Base-by-base conservation (phyloP, 345 rosid genomes). In the Dimocarpus longan region DNA sequence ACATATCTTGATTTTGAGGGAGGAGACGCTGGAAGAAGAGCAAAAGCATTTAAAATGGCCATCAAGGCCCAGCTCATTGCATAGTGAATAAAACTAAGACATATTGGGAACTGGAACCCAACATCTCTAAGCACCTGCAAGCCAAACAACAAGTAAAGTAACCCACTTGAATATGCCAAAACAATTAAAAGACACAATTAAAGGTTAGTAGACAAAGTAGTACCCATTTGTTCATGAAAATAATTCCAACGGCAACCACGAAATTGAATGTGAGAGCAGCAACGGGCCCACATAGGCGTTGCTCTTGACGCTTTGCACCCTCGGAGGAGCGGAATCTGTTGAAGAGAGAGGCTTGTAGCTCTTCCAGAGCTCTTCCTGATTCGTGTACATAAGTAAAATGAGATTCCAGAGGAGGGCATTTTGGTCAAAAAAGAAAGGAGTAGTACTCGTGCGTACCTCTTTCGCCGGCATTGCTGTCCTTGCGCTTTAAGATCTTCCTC, bases 1-100 rank as follows among this genome's bases (percentile, higher is more conserved):
- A 94, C 82, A 70, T 78, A 83, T 24, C 82, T 85, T 0, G 94
- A 86, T 85, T 93, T 92, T 2, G 98, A 75, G 68, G 97, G 85
- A 70, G 99, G 91, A 3, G 97, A 85, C 39, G 94, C 75, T 42
- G 97, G 98, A 26, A 96, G 90, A 24, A 94, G 73, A 0, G 94
- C 90, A 71, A 89, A 83, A 13, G 88, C 88, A 72, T 93, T 96
- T 59, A 96, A 81, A 81, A 93, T 78, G 70, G 95, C 97, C 99
- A 96, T 93, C 64, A 94, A 75, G 10, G 77, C 64, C 97, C 91
- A 96, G 89, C 97, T 95, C 71, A 88, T 83, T 54, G 84, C 66
- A 83, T 93, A 96, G 85, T 96, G 99, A 59, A 96, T 91, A 78
- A 94, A 90, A 26, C 95, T 96, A 66, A 96, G 93, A 78, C 91